Percentiles rank a stretch among this genome's conserved stretches.
These are phyloP conservation scores for Microbotryum scabiosae DNA, from an alignment of 1,284 basidiomycete species.

Conservation along the genomic window DNA sequence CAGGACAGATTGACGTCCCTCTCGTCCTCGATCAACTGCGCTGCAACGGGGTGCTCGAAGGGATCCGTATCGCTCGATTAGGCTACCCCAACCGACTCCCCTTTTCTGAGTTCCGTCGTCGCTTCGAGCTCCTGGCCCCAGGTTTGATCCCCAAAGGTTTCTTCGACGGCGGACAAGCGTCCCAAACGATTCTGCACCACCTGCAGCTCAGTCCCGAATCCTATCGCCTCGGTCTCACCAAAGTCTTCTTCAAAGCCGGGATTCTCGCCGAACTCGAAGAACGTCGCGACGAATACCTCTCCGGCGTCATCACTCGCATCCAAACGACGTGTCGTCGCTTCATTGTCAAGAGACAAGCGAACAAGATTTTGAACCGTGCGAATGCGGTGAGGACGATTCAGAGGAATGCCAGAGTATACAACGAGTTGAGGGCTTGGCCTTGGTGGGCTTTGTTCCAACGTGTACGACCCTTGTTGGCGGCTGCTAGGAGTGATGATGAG, in stretches of 20 bases:
- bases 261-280: constrained; percentile 98
- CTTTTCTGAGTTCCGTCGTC: constrained; percentile 93
- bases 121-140: constrained; percentile 92
- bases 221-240: constrained; percentile 90
- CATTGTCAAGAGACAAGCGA: constrained; percentile 80
- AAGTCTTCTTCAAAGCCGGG: constrained; percentile 99
- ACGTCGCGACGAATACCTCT: constrained; percentile 73
- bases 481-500: constrained; percentile 88
- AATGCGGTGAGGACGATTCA: constrained; percentile 87
- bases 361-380: constrained; percentile 89
- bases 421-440: constrained; percentile 84
- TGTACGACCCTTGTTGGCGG: constrained; percentile 82
- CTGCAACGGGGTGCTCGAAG: constrained; percentile 98
- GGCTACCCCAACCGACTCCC: constrained; percentile 96
- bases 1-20: constrained; percentile 84
- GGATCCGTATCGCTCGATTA: constrained; percentile 93
- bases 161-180: constrained; percentile 94
- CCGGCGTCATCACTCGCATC: constrained; percentile 79
- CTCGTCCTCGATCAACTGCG: constrained; percentile 93
- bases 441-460: constrained; percentile 99
- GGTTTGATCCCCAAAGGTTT: constrained; percentile 86
- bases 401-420: constrained; percentile 84
- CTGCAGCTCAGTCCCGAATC: constrained; percentile 76
- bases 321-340: constrained; percentile 80
- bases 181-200: constrained; percentile 81